phyloP scores from a whole-genome alignment of 768 basidiomycete genomes.

The Lentinula boryana region DNA sequence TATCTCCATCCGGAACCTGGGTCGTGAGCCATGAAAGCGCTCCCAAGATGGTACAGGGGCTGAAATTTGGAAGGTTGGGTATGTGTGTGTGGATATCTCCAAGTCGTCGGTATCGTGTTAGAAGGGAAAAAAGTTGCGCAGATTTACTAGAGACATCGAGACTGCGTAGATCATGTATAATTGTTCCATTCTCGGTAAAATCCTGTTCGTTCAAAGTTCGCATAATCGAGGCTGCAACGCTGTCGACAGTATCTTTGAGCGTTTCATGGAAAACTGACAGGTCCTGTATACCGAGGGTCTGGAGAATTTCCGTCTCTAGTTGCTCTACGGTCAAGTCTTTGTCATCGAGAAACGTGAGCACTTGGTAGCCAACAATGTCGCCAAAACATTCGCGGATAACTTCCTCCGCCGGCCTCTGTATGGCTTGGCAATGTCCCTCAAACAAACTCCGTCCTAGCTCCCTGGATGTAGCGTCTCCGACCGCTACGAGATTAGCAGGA shows the following conservation, averaged over 20 bases:
- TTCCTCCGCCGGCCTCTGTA: conserved; percentile 40
- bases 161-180: conserved; percentile 32
- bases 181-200: conserved; percentile 42
- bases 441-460: conserved; percentile 42
- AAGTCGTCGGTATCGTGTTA: conserved; percentile 46
- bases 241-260: conserved; percentile 43
- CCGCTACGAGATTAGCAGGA: conserved; percentile 55
- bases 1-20: conserved; percentile 33
- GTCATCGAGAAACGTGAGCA: conserved; percentile 41
- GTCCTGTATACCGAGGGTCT: conserved; percentile 22
- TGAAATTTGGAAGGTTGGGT: conserved; percentile 62
- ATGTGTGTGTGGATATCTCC: conserved; percentile 47
- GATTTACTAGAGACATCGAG: conserved; percentile 28
- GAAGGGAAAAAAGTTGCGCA: conserved; percentile 37
- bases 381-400: conserved; percentile 63
- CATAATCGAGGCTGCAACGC: conserved; percentile 53
- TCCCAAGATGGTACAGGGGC: conserved; percentile 41
- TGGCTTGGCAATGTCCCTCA: conserved; percentile 53
- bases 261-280: conserved; percentile 25
- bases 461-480: conserved; percentile 21
- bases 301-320: conserved; percentile 31
- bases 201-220: conserved; percentile 67
- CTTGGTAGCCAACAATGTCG: conserved; percentile 59
- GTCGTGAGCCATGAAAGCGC: conserved; percentile 57
- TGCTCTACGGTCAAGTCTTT: conserved; percentile 12